Evolutionary conservation across 345 rosid genomes (phyloP).

Genomic region (Populus davidiana): DNA sequence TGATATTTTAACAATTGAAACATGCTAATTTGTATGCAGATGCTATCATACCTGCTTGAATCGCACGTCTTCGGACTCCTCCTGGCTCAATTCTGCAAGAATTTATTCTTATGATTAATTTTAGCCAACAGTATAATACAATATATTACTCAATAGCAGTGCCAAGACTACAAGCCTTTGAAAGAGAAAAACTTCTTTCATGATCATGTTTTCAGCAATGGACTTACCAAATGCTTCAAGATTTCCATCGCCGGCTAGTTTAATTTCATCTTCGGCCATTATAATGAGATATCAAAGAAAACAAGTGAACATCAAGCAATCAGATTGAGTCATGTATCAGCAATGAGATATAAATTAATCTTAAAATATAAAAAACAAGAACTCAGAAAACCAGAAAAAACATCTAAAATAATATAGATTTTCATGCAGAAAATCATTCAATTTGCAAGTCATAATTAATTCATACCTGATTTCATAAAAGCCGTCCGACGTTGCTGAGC

Average conservation of each 20-base stretch:
- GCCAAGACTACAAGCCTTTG: not conserved
- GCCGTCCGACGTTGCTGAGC: slow-evolving; percentile 54
- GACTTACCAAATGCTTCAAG: slow-evolving; percentile 73
- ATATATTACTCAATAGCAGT: too few relatives aligned
- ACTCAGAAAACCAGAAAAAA: too few relatives aligned
- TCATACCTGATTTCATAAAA: slow-evolving; percentile 41
- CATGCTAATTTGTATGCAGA: not conserved
- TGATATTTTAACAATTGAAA: not conserved
- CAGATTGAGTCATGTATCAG: not conserved
- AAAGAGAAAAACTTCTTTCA: not conserved
- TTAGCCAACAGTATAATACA: not conserved
- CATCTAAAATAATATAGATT: not conserved
- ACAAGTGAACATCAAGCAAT: slow-evolving; percentile 10
- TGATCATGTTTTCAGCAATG: not conserved
- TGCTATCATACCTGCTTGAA: slow-evolving; percentile 66
- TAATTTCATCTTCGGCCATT: slow-evolving; percentile 51
- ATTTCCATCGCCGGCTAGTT: slow-evolving; percentile 61
- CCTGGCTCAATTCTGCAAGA: slow-evolving; percentile 67
- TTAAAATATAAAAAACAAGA: not conserved
- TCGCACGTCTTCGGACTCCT: slow-evolving; percentile 71
- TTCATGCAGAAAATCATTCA: not conserved
- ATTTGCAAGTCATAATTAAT: not conserved
- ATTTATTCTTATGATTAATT: not conserved
- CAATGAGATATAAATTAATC: not conserved
- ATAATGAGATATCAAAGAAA: not conserved